phyloP scores from a whole-genome alignment of 345 rosid species.

The Balakata baccata region DNA sequence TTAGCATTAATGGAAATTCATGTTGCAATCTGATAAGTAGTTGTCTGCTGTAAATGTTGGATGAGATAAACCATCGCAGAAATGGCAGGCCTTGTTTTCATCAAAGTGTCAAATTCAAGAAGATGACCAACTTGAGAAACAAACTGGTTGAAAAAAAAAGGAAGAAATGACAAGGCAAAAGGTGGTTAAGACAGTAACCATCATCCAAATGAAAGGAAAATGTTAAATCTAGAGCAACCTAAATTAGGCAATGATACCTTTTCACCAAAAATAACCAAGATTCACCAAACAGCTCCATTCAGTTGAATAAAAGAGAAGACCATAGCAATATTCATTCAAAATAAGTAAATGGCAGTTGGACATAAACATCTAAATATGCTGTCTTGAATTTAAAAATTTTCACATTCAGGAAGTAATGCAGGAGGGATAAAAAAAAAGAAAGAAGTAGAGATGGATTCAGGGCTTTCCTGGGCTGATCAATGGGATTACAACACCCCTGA shows the following conservation, averaged over 20 bases:
- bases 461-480: conserved; percentile 66
- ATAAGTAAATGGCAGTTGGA: conserved; percentile 1
- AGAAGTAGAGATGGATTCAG: conserved; percentile 43
- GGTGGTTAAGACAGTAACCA: conserved; percentile 9
- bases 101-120: not conserved
- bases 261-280: conserved; percentile 7
- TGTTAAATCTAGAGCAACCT: not conserved
- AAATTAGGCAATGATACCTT: conserved; percentile 6
- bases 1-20: too few relatives aligned
- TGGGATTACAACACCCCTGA: conserved; percentile 49
- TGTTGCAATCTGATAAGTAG: too few relatives aligned
- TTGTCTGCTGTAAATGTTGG: too few relatives aligned
- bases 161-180: not conserved
- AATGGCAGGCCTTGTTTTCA: too few relatives aligned
- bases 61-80: too few relatives aligned
- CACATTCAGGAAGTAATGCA: not conserved
- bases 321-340: not conserved
- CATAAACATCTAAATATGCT: not conserved
- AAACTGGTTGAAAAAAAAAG: not conserved
- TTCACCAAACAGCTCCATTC: not conserved
- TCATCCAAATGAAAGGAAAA: not conserved
- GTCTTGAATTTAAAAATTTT: not conserved
- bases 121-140: not conserved
- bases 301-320: not conserved
- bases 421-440: not conserved